Base-by-base conservation (phyloP, 108 stramenopile species). In the Pseudonitzschia delicatissima region DNA sequence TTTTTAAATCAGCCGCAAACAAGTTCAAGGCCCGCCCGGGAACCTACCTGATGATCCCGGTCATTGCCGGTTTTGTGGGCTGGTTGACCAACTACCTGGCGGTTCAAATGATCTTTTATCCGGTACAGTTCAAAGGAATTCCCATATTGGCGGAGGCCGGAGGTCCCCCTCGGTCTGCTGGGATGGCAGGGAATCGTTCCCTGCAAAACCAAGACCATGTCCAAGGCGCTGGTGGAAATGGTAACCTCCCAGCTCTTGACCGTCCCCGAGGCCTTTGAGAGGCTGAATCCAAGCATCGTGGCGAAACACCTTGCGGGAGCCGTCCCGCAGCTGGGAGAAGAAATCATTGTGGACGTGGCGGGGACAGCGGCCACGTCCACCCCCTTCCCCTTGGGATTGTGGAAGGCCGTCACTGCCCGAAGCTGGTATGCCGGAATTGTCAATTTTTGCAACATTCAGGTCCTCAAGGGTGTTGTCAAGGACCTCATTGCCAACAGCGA, bases 51-150 rank as follows among this genome's bases (percentile, higher is more conserved):
- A 58, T 86, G 29, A 97, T 96, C 47, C 96, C 96, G 8, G 57
- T 84, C 28, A 87, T 93, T 64, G 96, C 96, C 1, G 94, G 93
- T 23, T 74, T 90, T 31, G 96, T 97, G 3, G 96, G 96, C 18
- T 97, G 96, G 96, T 78, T 97, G 64, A 97, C 96, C 23, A 97
- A 97, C 70, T 95, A 77, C 45, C 74, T 93, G 31, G 92, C 92
- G 8, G 93, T 92, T 12, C 89, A 92, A 79, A 92, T 93, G 95
- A 93, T 90, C 61, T 90, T 89, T 63, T 93, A 83, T 55, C 94
- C 94, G 36, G 81, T 95, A 45, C 49, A 87, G 69, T 95, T 76
- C 64, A 55, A 84, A 9, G 94, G 94, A 9, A 80, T 95, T 27
- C 82, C 90, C n/a, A 53, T 92, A 20, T 85, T 60, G 52, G 71